phyloP scores from a whole-genome alignment of 75 land plant species.

The Chamaecyparis obtusa region DNA sequence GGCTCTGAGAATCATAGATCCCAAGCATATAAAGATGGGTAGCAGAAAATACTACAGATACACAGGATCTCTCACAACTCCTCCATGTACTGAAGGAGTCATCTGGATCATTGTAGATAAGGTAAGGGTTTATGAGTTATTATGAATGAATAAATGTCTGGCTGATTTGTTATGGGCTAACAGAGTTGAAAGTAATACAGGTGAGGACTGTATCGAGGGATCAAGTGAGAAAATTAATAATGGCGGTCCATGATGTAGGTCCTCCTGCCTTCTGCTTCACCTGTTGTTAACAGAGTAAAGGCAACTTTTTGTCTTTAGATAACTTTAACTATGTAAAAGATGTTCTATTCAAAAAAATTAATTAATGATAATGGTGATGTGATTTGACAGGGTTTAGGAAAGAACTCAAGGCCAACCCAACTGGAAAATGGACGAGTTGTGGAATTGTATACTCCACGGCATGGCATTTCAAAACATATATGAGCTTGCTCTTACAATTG shows the following conservation, averaged over 20 bases:
- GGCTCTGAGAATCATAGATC: constrained; percentile 18
- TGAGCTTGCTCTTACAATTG: not conserved
- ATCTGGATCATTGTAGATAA: constrained; percentile 44
- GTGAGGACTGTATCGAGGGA: constrained; percentile 29
- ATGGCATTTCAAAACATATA: not conserved
- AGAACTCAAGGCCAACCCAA: constrained; percentile 37
- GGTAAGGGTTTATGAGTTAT: constrained; percentile 12
- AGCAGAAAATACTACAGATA: constrained; percentile 47
- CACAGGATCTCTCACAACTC: constrained; percentile 44
- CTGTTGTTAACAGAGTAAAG: not conserved
- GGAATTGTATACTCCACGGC: constrained; percentile 13
- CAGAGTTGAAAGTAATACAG: constrained; percentile 1
- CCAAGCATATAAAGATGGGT: constrained; percentile 24
- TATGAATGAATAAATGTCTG: not conserved
- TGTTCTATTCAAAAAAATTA: not conserved
- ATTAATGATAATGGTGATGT: not conserved
- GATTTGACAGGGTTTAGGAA: constrained; percentile 21
- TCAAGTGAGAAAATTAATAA: constrained; percentile 17
- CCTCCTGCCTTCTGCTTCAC: not conserved
- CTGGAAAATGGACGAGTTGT: constrained; percentile 8
- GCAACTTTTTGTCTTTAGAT: not conserved
- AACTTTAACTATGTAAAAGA: not conserved
- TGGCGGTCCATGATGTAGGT: constrained; percentile 32
- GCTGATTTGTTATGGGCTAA: not conserved
- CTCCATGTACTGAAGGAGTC: constrained; percentile 50